Base-by-base conservation (phyloP, 1,139 yeast genomes). In the Hyphopichia burtonii region DNA sequence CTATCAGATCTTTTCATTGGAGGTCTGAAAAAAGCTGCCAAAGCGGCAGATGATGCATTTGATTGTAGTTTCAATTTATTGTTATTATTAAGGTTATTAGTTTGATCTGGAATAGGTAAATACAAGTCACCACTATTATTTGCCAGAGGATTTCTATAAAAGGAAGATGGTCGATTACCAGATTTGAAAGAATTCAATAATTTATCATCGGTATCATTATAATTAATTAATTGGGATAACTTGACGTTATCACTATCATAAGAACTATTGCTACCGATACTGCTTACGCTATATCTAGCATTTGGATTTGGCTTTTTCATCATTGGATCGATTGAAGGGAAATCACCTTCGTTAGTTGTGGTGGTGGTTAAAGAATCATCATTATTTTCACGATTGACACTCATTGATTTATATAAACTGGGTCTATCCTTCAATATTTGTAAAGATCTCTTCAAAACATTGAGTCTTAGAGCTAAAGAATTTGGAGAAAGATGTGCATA, bases 401-500 rank as follows among this genome's bases (percentile, higher is more conserved):
- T 59, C 36, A 64, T 48, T 4, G 63, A 52, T 19, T 58, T 62
- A 47, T 79, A 61, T 53, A 81, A 63, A 36, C 72, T 79, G 0
- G 87, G 87, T 38, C 85, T 65, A 41, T 83, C 90, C 44, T 80
- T 64, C 36, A 86, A 62, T 37, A 87, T 85, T 57, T 87, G 89
- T 40, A 88, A 64, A 7, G 94, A 84, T 48, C 95, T 67, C 54
- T 83, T 86, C 53, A 88, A 68, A 16, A 87, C 90, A 45, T 83
- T 83, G 46, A 88, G 66, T 43, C 96, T 68, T 41, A 87, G 78
- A 0, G 94, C 88, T 44, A 88, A 63, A 1, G 95, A 84, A 54
- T 86, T 85, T 17, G 90, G 93, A 4, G 94, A 83, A 43, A 86
- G 68, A 46, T 86, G 88, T 5, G 94, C 90, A 59, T 87, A 88